These are phyloP conservation scores for Populus euphratica DNA, from an alignment of 345 rosid species.

Conservation along the genomic window DNA sequence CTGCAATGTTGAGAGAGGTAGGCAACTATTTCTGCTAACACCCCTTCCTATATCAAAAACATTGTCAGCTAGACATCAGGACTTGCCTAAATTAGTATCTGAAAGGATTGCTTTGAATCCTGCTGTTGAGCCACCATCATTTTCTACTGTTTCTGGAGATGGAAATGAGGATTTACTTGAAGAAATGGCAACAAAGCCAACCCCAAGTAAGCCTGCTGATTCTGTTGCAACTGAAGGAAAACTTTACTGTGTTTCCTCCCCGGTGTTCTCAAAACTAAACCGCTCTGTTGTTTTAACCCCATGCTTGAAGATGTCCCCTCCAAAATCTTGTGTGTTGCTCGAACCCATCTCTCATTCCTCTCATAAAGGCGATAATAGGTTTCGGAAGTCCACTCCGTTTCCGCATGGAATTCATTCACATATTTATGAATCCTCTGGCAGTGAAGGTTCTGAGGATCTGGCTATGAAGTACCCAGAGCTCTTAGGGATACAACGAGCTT, in stretches of 20 bases:
- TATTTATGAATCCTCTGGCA: constrained; percentile 52
- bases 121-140: constrained; percentile 31
- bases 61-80: constrained; percentile 42
- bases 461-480: constrained; percentile 71
- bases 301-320: constrained; percentile 71
- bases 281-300: constrained; percentile 67
- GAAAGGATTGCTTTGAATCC: constrained; percentile 32
- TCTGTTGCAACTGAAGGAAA: constrained; percentile 19
- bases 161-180: constrained; percentile 35
- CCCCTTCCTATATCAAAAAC: constrained; percentile 69
- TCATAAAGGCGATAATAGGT: constrained; percentile 25
- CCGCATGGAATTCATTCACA: constrained; percentile 43
- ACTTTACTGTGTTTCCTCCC: constrained; percentile 37
- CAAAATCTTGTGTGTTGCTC: constrained; percentile 67
- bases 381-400: constrained; percentile 51
- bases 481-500: constrained; percentile 46
- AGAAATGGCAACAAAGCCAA: constrained; percentile 26
- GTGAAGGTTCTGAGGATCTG: constrained; percentile 43
- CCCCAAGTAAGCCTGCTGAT: constrained; percentile 35
- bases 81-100: constrained; percentile 31
- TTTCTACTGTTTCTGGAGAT: constrained; percentile 29
- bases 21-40: constrained; percentile 77
- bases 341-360: constrained; percentile 47
- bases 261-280: constrained; percentile 32
- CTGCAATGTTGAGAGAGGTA: constrained; percentile 52